These are phyloP conservation scores for Prunus yedoensis DNA, from an alignment of 331 rosid species.

Conservation along the genomic window DNA sequence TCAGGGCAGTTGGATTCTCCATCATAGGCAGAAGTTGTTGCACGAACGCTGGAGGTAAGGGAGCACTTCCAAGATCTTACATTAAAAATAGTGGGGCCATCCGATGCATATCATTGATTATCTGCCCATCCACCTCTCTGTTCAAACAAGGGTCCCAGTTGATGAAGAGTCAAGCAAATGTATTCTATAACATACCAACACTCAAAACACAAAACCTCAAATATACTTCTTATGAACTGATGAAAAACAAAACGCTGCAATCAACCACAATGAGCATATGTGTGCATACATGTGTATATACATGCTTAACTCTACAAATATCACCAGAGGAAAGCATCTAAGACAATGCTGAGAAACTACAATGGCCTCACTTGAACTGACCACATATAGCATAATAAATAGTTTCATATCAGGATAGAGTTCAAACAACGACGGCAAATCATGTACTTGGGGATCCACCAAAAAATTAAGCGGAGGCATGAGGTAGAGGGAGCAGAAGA, in stretches of 20 bases:
- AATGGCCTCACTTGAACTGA: not conserved
- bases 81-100: conserved; percentile 15
- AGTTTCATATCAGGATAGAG: no score
- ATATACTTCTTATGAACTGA: conserved; percentile 1
- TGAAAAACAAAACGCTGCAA: not conserved
- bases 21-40: conserved; percentile 40
- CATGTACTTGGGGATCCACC: no score
- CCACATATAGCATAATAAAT: no score
- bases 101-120: conserved; percentile 11
- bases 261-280: not conserved
- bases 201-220: not conserved
- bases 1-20: conserved; percentile 47
- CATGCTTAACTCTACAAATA: no score
- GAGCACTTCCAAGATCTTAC: conserved; percentile 74
- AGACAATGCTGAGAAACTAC: conserved; percentile 2
- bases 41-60: conserved; percentile 71
- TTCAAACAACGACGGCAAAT: no score
- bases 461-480: no score
- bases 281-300: not conserved
- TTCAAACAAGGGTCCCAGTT: conserved; percentile 32
- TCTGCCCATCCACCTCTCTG: conserved; percentile 36
- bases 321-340: not conserved
- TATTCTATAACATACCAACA: not conserved
- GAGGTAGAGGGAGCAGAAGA: no score
- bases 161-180: conserved; percentile 21